These are phyloP conservation scores for Gloeopeniophorella convolvens DNA, from an alignment of 768 basidiomycete genomes.

Conservation along the genomic window DNA sequence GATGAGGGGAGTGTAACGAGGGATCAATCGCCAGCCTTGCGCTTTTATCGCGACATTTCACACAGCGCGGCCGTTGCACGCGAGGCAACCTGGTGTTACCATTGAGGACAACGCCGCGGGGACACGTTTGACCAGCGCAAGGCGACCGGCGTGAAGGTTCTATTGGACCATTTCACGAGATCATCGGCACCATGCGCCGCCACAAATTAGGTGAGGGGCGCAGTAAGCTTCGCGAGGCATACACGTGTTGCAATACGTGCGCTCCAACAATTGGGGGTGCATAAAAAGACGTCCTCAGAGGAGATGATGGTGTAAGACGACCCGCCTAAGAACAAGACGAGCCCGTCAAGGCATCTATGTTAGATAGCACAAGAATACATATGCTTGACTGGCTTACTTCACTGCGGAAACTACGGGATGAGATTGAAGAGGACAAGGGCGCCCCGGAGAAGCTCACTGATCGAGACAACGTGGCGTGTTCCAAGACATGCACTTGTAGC, in stretches of 20 bases:
- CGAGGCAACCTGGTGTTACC: constrained; percentile 18
- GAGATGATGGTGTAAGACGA: no score
- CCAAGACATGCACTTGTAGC: no score
- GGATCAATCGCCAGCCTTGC: constrained; percentile 8
- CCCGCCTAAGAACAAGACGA: not conserved
- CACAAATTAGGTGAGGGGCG: not conserved
- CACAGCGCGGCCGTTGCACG: constrained; percentile 2
- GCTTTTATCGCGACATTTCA: constrained; percentile 9
- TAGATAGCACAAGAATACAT: no score
- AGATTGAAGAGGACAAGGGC: no score
- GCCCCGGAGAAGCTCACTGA: no score
- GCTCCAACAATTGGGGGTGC: constrained; percentile 4
- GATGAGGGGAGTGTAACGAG: constrained; percentile 1
- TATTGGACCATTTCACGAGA: not conserved
- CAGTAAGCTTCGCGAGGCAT: constrained; percentile 10
- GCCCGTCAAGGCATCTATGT: no score
- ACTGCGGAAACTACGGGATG: no score
- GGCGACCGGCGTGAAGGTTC: constrained; percentile 1
- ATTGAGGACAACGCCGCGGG: constrained; percentile 16
- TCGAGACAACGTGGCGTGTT: not conserved
- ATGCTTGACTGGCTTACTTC: not conserved
- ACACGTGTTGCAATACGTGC: constrained; percentile 18
- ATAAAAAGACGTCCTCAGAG: not conserved
- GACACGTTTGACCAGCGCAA: constrained; percentile 12
- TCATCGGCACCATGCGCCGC: not conserved